Evolutionary conservation across 1,139 yeast species (phyloP).

Genomic region (Nakaseomyces sp.): DNA sequence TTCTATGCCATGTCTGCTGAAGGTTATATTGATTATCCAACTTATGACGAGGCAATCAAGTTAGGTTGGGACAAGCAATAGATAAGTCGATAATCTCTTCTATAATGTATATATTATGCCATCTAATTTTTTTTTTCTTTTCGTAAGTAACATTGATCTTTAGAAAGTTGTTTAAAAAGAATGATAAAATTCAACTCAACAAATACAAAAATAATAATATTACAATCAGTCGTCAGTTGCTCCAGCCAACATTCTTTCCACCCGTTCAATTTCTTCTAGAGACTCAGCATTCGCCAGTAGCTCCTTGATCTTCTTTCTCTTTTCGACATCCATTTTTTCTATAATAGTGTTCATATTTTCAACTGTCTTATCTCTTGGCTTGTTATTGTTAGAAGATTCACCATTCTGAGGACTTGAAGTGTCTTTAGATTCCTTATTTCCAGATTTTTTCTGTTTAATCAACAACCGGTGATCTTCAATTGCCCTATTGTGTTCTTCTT

Average conservation of each 20-base stretch:
- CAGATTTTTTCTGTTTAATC: not conserved
- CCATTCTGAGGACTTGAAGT: not conserved
- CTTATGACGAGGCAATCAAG: slow-evolving; percentile 9
- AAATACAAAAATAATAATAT: not conserved
- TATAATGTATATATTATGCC: slow-evolving; percentile 1
- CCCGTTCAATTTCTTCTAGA: slow-evolving; percentile 62
- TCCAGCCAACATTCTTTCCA: slow-evolving; percentile 41
- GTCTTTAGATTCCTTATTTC: not conserved
- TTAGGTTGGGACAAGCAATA: slow-evolving; percentile 7
- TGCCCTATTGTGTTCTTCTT: slow-evolving; percentile 41
- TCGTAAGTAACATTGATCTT: no score
- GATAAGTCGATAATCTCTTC: not conserved
- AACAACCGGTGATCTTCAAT: not conserved
- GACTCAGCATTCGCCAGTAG: slow-evolving; percentile 56
- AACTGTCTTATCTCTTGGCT: slow-evolving; percentile 24
- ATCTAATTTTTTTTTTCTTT: not conserved
- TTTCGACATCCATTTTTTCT: slow-evolving; percentile 46
- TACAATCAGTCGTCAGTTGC: slow-evolving; percentile 6
- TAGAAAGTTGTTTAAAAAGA: no score
- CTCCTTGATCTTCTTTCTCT: slow-evolving; percentile 39
- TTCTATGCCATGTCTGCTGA: slow-evolving; percentile 31
- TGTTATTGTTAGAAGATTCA: not conserved
- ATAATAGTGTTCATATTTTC: slow-evolving; percentile 31
- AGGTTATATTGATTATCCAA: slow-evolving; percentile 33
- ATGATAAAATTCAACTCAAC: no score